Conservation (phyloP, 306 rosid genomes). For the Styphnolobium japonicum region DNA sequence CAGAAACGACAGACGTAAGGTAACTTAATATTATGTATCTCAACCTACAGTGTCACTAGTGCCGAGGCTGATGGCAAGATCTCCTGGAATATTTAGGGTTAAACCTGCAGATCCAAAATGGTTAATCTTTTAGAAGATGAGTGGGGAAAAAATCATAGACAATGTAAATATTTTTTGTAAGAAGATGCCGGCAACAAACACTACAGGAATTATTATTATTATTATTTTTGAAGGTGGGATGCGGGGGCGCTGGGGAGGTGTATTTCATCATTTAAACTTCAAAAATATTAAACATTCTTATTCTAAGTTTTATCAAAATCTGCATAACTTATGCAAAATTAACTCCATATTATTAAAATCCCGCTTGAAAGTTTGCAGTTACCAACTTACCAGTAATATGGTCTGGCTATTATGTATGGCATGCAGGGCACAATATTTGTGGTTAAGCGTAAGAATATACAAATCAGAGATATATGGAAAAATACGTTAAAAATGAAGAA, state of each 20-base stretch:
- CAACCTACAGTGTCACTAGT: slow-evolving; percentile 94
- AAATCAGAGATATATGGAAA: neutral
- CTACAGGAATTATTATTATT: neutral
- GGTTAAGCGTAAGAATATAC: neutral
- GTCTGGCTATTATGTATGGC: neutral
- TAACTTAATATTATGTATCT: neutral
- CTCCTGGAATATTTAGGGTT: slow-evolving; percentile 90
- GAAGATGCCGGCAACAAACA: neutral
- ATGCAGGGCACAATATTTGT: neutral
- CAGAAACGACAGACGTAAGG: neutral
- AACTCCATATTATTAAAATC: neutral
- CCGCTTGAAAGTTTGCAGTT: neutral
- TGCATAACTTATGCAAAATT: neutral
- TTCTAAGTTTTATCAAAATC: neutral
- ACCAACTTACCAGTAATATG: neutral
- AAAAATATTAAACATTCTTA: neutral
- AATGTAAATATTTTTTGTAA: neutral
- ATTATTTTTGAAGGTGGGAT: too few relatives aligned
- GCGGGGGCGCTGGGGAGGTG: too few relatives aligned
- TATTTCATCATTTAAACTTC: neutral
- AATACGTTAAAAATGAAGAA: slow-evolving; percentile 16
- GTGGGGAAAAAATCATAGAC: neutral
- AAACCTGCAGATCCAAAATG: slow-evolving; percentile 64
- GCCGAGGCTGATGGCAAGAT: slow-evolving; percentile 94
- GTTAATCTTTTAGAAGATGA: neutral